Base-by-base conservation (phyloP, 768 basidiomycete species). In the Solioccasus polychromus region DNA sequence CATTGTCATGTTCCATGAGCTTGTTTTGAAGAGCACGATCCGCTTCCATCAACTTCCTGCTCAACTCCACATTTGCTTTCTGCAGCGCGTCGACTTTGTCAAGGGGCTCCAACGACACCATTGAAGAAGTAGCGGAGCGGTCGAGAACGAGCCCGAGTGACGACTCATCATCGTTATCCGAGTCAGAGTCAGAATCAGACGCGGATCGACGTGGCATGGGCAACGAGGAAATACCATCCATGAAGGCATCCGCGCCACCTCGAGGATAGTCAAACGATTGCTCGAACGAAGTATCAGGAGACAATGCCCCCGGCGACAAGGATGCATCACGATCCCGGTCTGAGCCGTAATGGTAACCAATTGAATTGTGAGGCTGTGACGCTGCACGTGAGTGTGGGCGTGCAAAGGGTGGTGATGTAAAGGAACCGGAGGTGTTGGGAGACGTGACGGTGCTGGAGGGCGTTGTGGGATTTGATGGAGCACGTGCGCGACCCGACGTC, bases 1-100 rank as follows among this genome's bases (percentile, higher is more conserved):
- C 85, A n/a, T 71, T 62, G 63, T 95, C 92, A 53, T 92, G 89
- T 41, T 92, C 87, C 10, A 67, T 64, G 12, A 92, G 71, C 52
- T 82, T 82, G 32, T 74, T 73, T 57, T 84, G 79, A 37, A 88
- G 60, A 1, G 77, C 79, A 35, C 77, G 70, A 57, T 93, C 90
- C 2, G 81, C 80, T 43, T 94, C 92, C 37, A 79, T 69, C 26
- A 90, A 67, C 63, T 89, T 91, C 54, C 82, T 72, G 22, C 74
- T 73, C n/a, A 94, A 68, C 26, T 94, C 92, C 3, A 71, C 67
- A 51, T 93, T 94, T 15, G 78, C 71, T 52, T 83, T 77, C 61
- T 84, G 80, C 50, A 94, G 63, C 5, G 78, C 83, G 14, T 90
- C 88, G 19, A 91, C 61, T 35, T 80, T 77, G 35, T 91, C 88